Evolutionary conservation across 139 green algal genomes (phyloP), one percentile per base, ranked within the genome.

Genomic region (Nannochloris sp.): DNA sequence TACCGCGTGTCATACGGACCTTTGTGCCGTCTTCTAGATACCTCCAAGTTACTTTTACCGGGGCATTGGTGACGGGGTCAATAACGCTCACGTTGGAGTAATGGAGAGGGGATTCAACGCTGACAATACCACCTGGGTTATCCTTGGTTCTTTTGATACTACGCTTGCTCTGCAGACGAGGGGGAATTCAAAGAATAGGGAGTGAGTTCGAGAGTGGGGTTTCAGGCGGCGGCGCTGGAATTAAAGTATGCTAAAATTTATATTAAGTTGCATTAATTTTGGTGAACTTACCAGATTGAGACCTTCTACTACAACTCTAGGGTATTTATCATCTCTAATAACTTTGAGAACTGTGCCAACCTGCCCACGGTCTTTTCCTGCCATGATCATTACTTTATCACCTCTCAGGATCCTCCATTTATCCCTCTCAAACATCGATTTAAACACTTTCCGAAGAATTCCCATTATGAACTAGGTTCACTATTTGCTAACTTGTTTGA

Each of bases 11-110:
- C 6, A 91, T 51, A 5, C 86, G 71, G 27, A 90, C 84, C 61
- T 89, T 90, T 27, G 67, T 81, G 31, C 83, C 86, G 54, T 90
- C 81, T 39, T 93, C 83, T 19, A 85, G 42, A 54, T 72, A 93
- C 8, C 79, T 62, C 60, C 57, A 87, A 12, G 24, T 34, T 4
- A 76, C 64, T 1, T 85, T 63, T 35, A 87, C 81, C 1, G 88
- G 83, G 32, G 37, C 47, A 7, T 74, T 77, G 3, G 76, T 92
- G 9, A 80, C 63, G 0, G 87, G 87, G 68, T 96, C 88, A 0
- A 92, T 29, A 27, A 95, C 59, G 6, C 54, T 42, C 1, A 96
- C 83, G 60, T 95, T 96, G 53, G 74, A 87, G 64, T 93, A 89
- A 60, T 88, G 78, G 19, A 96, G 44, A 9, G 86, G 82, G 3